Percentiles rank a stretch among this genome's conserved stretches.
Conservation (phyloP, 352 stramenopile genomes). For the Aphanomyces invadans region DNA sequence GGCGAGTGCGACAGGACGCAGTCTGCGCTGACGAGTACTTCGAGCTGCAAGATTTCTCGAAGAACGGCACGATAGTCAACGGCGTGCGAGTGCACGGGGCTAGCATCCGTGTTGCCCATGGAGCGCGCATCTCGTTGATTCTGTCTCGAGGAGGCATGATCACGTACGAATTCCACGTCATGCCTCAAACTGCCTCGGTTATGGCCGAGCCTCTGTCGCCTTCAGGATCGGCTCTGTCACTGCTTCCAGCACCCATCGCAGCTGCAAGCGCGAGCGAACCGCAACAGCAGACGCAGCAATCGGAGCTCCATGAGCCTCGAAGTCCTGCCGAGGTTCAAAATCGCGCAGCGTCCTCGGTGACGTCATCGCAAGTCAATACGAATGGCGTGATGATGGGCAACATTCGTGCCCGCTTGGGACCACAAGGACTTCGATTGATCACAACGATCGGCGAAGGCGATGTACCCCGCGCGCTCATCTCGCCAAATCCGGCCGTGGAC, state of each 20-base stretch:
- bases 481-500: constrained; percentile 78
- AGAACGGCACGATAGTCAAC: constrained; percentile 85
- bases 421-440: constrained; percentile 69
- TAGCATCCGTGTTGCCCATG: constrained; percentile 53
- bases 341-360: constrained; percentile 30
- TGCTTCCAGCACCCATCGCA: background rate
- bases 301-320: constrained; percentile 36
- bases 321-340: constrained; percentile 81
- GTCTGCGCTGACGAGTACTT: constrained; percentile 51
- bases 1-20: constrained; percentile 48
- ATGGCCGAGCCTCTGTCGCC: background rate
- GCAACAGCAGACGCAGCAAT: constrained; percentile 21
- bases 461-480: constrained; percentile 70
- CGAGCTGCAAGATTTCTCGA: constrained; percentile 84
- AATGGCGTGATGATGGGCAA: constrained; percentile 15
- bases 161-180: constrained; percentile 81
- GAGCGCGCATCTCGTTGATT: constrained; percentile 78
- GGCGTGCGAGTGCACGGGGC: constrained; percentile 78
- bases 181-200: background rate
- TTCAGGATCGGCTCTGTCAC: background rate
- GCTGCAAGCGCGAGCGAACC: background rate
- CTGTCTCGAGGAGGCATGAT: constrained; percentile 71
- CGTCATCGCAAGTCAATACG: no score
- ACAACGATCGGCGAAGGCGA: constrained; percentile 76
- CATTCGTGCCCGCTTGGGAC: constrained; percentile 31